Percentiles rank a stretch among this genome's conserved stretches.
Evolutionary conservation across 2,329 filamentous ascomycete species (phyloP).

Genomic region (Fusarium annulatum): DNA sequence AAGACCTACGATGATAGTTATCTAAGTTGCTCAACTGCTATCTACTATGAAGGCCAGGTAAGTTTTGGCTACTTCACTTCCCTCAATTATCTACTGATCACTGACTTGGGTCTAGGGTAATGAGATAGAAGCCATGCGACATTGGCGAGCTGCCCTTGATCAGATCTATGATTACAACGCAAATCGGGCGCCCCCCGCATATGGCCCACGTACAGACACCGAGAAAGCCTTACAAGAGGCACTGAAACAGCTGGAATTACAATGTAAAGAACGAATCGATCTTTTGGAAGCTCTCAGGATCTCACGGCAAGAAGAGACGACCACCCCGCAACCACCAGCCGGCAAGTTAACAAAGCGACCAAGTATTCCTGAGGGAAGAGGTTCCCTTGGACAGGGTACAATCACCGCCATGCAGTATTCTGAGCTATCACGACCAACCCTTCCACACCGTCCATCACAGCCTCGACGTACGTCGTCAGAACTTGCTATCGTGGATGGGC

Average conservation of each 20-base stretch:
- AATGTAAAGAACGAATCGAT: slow-evolving; percentile 94
- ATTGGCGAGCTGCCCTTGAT: slow-evolving; percentile 89
- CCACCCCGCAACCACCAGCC: slow-evolving; percentile 26
- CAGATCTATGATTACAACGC: slow-evolving; percentile 89
- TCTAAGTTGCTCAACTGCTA: slow-evolving; percentile 91
- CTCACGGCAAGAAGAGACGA: slow-evolving; percentile 60
- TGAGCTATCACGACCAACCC: slow-evolving; percentile 77
- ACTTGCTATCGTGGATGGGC: slow-evolving; percentile 53
- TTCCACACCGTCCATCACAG: slow-evolving; percentile 67
- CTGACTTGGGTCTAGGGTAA: slow-evolving; percentile 73
- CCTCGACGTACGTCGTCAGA: slow-evolving; percentile 66
- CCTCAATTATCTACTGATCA: slow-evolving; percentile 16
- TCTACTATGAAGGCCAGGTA: slow-evolving; percentile 96
- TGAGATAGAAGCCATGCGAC: slow-evolving; percentile 88
- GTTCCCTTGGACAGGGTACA: slow-evolving; percentile 83
- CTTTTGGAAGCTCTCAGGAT: slow-evolving; percentile 83
- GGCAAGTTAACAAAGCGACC: slow-evolving; percentile 40
- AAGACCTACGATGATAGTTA: slow-evolving; percentile 99
- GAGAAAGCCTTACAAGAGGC: slow-evolving; percentile 86
- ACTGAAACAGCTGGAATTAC: slow-evolving; percentile 82
- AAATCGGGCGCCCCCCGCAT: slow-evolving; percentile 75
- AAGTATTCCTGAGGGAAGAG: slow-evolving; percentile 51
- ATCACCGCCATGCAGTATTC: slow-evolving; percentile 84
- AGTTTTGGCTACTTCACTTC: slow-evolving; percentile 11
- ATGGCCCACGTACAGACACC: slow-evolving; percentile 80